Evolutionary conservation across 139 green algal genomes (phyloP).

Genomic region (Zygnema circumcarinatum): DNA sequence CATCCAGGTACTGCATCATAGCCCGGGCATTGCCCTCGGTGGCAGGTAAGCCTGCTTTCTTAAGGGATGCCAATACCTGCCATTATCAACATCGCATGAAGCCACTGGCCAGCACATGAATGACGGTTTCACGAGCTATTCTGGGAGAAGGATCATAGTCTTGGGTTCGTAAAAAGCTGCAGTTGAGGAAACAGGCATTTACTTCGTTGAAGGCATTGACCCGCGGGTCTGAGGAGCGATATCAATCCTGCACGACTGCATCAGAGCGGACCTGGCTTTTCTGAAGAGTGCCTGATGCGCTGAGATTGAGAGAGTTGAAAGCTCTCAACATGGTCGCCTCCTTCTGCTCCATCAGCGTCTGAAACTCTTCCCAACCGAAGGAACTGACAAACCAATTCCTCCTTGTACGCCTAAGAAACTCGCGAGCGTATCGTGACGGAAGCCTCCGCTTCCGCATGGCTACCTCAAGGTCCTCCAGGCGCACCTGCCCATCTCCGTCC

Average conservation of each 20-base stretch:
- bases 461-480: slow-evolving; percentile 68
- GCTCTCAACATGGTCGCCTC: slow-evolving; percentile 72
- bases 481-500: slow-evolving; percentile 67
- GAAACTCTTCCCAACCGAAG: slow-evolving; percentile 74
- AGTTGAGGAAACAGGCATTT: no score
- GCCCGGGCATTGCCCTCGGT: slow-evolving; percentile 71
- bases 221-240: no score
- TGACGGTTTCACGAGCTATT: no score
- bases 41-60: slow-evolving; percentile 65
- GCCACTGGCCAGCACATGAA: no score
- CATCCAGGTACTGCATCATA: slow-evolving; percentile 61
- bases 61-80: slow-evolving; percentile 61
- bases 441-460: slow-evolving; percentile 68
- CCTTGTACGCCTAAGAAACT: slow-evolving; percentile 66
- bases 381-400: slow-evolving; percentile 58
- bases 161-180: no score
- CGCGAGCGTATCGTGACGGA: slow-evolving; percentile 65
- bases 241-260: no score
- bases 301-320: slow-evolving; percentile 69
- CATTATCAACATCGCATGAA: no score
- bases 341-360: slow-evolving; percentile 67
- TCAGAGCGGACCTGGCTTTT: slow-evolving; percentile 64
- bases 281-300: slow-evolving; percentile 63
- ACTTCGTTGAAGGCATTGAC: no score
- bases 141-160: no score